Evolutionary conservation across 2,329 filamentous ascomycete species (phyloP).

Genomic region (Colletotrichum melonis): DNA sequence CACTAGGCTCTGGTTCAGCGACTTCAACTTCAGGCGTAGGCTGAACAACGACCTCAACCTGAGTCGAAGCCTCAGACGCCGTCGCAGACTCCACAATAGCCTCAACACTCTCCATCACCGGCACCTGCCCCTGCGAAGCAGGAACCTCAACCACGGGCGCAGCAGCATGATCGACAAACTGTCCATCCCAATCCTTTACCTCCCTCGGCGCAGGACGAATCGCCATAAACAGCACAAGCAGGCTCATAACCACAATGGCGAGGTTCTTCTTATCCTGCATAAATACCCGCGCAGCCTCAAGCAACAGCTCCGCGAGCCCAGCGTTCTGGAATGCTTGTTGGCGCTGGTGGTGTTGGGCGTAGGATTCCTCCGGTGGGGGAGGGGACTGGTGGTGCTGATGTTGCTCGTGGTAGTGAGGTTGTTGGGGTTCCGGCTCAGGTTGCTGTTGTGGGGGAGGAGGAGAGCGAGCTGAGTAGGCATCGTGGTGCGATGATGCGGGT

Average conservation of each 20-base stretch:
- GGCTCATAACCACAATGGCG: constrained; percentile 64
- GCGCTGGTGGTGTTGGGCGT: constrained; percentile 40
- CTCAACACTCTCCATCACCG: constrained; percentile 10
- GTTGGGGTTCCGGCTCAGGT: constrained; percentile 34
- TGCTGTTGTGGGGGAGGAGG: constrained; percentile 4
- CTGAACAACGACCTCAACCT: neutral
- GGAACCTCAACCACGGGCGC: constrained; percentile 18
- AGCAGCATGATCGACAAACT: constrained; percentile 37
- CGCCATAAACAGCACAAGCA: constrained; percentile 65
- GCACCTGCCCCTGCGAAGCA: neutral
- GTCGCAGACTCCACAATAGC: constrained; percentile 4
- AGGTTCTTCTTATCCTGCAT: constrained; percentile 70
- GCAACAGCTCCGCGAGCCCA: constrained; percentile 61
- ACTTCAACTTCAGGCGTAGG: neutral
- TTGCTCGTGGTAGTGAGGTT: constrained; percentile 29
- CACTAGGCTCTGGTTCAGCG: neutral
- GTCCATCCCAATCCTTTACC: constrained; percentile 40
- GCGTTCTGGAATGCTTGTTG: constrained; percentile 50
- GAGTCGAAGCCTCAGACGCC: neutral
- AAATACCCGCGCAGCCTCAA: constrained; percentile 65
- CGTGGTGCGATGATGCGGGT: constrained; percentile 20
- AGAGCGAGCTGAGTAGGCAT: neutral
- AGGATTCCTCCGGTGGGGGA: constrained; percentile 41
- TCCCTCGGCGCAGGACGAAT: constrained; percentile 39
- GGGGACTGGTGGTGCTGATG: constrained; percentile 37